Evolutionary conservation across 2,329 filamentous ascomycete species (phyloP).

Genomic region (Alternaria metachromatica): DNA sequence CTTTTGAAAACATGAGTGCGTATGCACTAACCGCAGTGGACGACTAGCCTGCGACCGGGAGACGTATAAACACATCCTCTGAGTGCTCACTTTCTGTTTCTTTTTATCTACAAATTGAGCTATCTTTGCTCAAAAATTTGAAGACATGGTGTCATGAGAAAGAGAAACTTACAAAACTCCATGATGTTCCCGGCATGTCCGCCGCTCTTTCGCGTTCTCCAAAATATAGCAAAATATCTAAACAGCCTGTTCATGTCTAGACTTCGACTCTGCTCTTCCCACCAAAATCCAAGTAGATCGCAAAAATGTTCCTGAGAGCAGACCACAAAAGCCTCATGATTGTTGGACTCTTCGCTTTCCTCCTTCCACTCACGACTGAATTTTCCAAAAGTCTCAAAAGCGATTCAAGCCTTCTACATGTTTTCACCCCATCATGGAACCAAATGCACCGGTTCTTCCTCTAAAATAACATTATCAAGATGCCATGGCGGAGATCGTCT

Average conservation of each 20-base stretch:
- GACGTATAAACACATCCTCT: not conserved
- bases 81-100: not conserved
- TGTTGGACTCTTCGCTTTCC: not conserved
- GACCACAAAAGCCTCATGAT: not conserved
- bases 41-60: not conserved
- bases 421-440: not conserved
- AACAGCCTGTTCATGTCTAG: not conserved
- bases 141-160: too few species aligned
- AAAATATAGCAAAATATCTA: accelerated
- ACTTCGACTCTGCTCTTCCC: not conserved
- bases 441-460: not conserved
- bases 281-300: too few species aligned
- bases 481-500: not conserved
- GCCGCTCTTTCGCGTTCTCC: not conserved
- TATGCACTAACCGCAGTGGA: not conserved
- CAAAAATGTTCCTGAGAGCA: not conserved
- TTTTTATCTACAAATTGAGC: not conserved
- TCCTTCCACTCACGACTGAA: not conserved
- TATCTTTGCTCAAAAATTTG: too few species aligned
- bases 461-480: not conserved
- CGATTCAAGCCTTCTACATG: too few species aligned
- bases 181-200: not conserved
- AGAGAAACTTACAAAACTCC: too few species aligned
- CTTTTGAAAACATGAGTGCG: too few species aligned
- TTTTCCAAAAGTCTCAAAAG: not conserved